Evolutionary conservation across 106 monocot genomes (phyloP), one percentile per base, ranked within the genome.

Genomic region (Posidonia australis): DNA sequence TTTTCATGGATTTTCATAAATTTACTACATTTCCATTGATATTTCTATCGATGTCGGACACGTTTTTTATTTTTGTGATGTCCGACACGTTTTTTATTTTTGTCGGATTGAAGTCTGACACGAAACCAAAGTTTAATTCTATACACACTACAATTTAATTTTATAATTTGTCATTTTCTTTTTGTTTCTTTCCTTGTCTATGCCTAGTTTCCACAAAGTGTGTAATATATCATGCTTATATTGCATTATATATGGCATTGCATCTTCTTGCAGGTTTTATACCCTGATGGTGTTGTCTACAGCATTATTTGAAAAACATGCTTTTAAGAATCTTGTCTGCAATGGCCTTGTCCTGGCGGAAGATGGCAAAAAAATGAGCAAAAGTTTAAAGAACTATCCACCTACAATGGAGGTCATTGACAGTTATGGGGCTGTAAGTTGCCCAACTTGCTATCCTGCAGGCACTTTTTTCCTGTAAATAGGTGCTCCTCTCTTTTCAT

Each of bases 351-450:
- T 98, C 26, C 77, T 98, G 45, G 90, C 96, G 32, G 87, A 98
- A 65, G 96, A 98, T 76, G 96, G 96, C 52, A 98, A 98, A 75
- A 98, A 98, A 75, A 98, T 98, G 96, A 98, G 96, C 64, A 98
- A 98, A 72, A 82, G 90, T 63, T 53, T 87, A 54, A 80, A 82
- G 62, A 98, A 98, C 69, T 98, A 85, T 70, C 96, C 96, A 25
- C 79, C 96, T 43, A 87, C 91, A 42, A 91, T 81, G 78, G 91
- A 98, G 58, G 87, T 98, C 51, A 91, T 98, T 44, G 58, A 63
- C 70, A 81, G 84, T 60, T 98, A 87, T 76, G 96, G 96, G 46
- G 96, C 96, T 70, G 96, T 96, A 80, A 74, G 86, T 78, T 47
- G 17, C 60, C 45, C 27, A 24, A 21, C 46, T 54, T 58, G 2